Base-by-base conservation (phyloP, 352 stramenopile species). In the Phytophthora citricola region DNA sequence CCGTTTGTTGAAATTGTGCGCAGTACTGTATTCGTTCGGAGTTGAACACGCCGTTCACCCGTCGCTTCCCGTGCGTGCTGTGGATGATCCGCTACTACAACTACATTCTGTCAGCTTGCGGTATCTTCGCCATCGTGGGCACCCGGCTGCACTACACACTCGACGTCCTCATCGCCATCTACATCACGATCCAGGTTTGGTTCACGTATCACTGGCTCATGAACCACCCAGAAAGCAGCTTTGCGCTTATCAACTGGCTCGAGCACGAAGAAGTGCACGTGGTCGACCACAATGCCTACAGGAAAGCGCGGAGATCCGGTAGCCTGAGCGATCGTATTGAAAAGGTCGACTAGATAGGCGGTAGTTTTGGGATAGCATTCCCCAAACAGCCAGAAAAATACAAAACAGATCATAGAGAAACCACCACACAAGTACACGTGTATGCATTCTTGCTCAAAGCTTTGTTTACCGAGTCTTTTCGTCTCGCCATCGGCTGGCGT, bases 81-180 rank as follows among this genome's bases (percentile, higher is more conserved):
- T 92, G 84, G 79, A 88, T 94, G 72, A 81, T 94, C 39, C 83
- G 86, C 24, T 94, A 94, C 67, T 88, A 77, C 48, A 85, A 91
- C 7, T 93, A 93, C 68, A 75, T 81, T 4, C 76, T 79, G 27
- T 76, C 78, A 27, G 78, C 76, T 9, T 76, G 80, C 41, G 88
- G 86, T 12, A 71, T 88, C n/a, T 96, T 96, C 59, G 84, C 85
- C 17, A 96, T 96, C 56, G 71, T 96, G 17, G 86, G 88, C 51
- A 96, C 88, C 41, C 85, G 88, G 9, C 67, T 96, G 57, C 88
- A 96, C 71, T 96, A 96, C 70, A 94, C 88, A 24, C 75, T 95
- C 3, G 87, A 95, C 58, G 87, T 95, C 36, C 82, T 95, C 24
- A 93, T 95, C 62, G 87, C 88, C 17, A 79, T 94, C 45, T 96